Percentiles rank a stretch among this genome's conserved stretches.
These are phyloP conservation scores for Phytophthora citricola DNA, from an alignment of 352 stramenopile species.

Conservation along the genomic window DNA sequence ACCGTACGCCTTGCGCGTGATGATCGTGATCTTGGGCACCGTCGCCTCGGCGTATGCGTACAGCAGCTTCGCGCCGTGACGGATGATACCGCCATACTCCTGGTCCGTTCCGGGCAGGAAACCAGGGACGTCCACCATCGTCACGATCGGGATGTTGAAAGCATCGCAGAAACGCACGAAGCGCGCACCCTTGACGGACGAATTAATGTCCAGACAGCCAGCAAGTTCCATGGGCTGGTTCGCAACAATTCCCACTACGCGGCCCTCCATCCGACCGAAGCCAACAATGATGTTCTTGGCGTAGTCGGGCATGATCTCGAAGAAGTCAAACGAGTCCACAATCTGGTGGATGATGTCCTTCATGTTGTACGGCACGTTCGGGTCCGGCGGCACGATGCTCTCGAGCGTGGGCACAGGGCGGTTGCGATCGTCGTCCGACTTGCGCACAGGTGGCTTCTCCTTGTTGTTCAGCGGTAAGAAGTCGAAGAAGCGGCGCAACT, in stretches of 20 bases:
- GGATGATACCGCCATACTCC: constrained; percentile 94
- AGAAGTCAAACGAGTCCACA: constrained; percentile 96
- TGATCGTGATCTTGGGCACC: constrained; percentile 99
- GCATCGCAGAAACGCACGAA: constrained; percentile 98
- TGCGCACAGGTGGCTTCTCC: constrained; percentile 77
- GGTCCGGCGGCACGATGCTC: constrained; percentile 96
- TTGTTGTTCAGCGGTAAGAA: constrained; percentile 96
- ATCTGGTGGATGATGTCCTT: constrained; percentile 96
- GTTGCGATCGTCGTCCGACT: constrained; percentile 90
- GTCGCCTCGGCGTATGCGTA: constrained; percentile 98
- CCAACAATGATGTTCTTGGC: constrained; percentile 98
- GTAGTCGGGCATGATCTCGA: constrained; percentile 97
- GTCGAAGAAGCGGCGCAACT: constrained; percentile 95
- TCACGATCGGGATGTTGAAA: constrained; percentile 99
- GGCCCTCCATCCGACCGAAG: constrained; percentile 97
- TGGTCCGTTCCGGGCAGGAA: constrained; percentile 98
- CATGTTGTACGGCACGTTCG: constrained; percentile 99
- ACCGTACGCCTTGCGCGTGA: constrained; percentile 98
- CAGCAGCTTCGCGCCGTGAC: constrained; percentile 97
- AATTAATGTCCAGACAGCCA: constrained; percentile 98
- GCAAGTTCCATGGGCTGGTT: constrained; percentile 98
- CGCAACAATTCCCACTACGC: constrained; percentile 96
- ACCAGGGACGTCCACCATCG: constrained; percentile 98
- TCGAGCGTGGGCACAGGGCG: constrained; percentile 89
- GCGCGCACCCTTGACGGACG: constrained; percentile 96